phyloP scores from a whole-genome alignment of 176 grass and related monocot species.

The Elymus sibiricus region DNA sequence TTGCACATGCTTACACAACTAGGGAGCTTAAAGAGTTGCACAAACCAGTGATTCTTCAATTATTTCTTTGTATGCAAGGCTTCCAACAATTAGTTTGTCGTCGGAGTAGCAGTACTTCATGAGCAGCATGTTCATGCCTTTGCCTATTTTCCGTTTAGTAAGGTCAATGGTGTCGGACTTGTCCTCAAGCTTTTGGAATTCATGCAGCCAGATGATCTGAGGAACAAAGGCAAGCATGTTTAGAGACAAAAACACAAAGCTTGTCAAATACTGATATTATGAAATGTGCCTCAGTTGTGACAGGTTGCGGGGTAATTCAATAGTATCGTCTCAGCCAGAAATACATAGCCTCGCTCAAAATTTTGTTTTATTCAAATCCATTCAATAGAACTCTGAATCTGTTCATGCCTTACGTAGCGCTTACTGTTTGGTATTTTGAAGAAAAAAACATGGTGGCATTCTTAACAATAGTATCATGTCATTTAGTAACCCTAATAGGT shows the following conservation, averaged over 20 bases:
- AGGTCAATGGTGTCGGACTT: neutral
- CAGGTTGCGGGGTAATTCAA: neutral
- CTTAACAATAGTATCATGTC: neutral
- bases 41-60: neutral
- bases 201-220: neutral
- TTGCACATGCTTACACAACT: neutral
- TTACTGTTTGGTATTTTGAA: neutral
- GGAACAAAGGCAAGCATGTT: neutral
- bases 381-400: neutral
- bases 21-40: neutral
- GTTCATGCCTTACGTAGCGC: neutral
- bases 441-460: neutral
- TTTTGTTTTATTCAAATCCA: neutral
- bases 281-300: neutral
- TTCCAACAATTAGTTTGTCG: neutral
- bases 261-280: neutral
- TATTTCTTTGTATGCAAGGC: neutral
- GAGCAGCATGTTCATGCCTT: neutral
- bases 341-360: neutral
- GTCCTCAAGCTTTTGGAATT: neutral
- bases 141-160: neutral
- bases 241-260: neutral
- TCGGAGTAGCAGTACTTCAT: neutral
- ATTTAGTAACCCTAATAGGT: neutral
- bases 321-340: neutral